A percentile compares a stretch with the other conserved stretches of the same genome.
Evolutionary conservation across 2,329 filamentous ascomycete genomes (phyloP).

Genomic region (Exutisphaerella laricina): DNA sequence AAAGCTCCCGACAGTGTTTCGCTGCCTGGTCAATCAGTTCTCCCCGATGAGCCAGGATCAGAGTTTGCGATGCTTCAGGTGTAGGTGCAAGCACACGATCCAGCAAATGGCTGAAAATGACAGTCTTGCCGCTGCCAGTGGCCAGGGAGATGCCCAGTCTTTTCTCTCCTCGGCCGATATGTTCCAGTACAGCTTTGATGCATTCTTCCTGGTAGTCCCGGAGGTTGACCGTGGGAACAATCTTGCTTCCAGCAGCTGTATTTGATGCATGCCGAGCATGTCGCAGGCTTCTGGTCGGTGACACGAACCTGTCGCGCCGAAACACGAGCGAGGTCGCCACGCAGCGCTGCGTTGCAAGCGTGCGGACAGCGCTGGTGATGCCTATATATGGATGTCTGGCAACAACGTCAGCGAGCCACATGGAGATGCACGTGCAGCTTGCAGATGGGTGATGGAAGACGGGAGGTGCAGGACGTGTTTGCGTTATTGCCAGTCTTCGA

Average conservation of each 20-base stretch:
- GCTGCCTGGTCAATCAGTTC: constrained; percentile 95
- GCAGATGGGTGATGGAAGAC: no score
- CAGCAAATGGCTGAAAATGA: constrained; percentile 95
- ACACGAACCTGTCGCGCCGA: neutral
- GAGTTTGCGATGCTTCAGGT: constrained; percentile 62
- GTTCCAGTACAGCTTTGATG: constrained; percentile 68
- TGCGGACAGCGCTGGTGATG: neutral
- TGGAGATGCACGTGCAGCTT: constrained; percentile 1
- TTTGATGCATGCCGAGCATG: neutral
- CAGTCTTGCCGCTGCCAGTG: constrained; percentile 80
- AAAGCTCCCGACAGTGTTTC: constrained; percentile 71
- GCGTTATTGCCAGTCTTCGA: no score
- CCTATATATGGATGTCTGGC: neutral
- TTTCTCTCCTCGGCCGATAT: constrained; percentile 64
- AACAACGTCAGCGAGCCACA: neutral
- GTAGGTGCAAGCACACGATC: constrained; percentile 60
- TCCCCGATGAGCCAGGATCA: constrained; percentile 86
- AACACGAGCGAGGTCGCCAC: neutral
- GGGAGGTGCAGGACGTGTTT: no score
- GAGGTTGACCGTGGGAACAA: no score
- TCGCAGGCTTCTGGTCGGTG: neutral
- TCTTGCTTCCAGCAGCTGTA: neutral
- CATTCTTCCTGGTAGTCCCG: constrained; percentile 86
- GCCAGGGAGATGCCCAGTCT: constrained; percentile 77
- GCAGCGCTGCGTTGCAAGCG: neutral